phyloP scores from a whole-genome alignment of 2,329 filamentous ascomycete genomes.

The Nemania sp. region DNA sequence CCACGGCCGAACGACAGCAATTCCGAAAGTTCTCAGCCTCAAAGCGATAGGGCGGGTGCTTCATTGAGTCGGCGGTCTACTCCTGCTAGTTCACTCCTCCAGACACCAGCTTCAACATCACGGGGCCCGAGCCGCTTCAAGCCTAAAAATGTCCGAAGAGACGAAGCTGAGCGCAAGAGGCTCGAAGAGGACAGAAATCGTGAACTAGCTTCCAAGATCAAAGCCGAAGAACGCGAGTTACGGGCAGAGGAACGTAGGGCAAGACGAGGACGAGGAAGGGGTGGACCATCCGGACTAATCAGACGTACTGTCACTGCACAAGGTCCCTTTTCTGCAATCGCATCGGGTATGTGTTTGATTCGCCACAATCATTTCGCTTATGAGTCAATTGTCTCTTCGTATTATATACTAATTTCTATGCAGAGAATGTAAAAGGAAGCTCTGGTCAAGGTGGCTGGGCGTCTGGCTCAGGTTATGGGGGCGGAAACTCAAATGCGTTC shows the following conservation, averaged over 20 bases:
- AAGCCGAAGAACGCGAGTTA: conserved; percentile 39
- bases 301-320: conserved; percentile 39
- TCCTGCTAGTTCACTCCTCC: conserved; percentile 30
- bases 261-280: conserved; percentile 42
- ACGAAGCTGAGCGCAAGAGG: conserved; percentile 53
- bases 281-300: conserved; percentile 37
- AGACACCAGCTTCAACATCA: conserved; percentile 43
- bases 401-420: conserved; percentile 5
- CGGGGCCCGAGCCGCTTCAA: conserved; percentile 48
- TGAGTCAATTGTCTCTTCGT: not conserved
- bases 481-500: conserved; percentile 31
- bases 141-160: conserved; percentile 53
- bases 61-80: conserved; percentile 18
- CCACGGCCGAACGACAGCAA: conserved; percentile 12
- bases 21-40: not conserved
- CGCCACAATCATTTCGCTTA: not conserved
- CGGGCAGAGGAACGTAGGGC: conserved; percentile 42
- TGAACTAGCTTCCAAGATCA: conserved; percentile 37
- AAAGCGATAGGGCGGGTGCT: not conserved
- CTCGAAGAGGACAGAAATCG: conserved; percentile 46
- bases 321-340: conserved; percentile 43
- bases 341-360: conserved; percentile 31
- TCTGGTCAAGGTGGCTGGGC: conserved; percentile 24
- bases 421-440: conserved; percentile 35
- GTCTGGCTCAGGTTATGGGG: conserved; percentile 23